Evolutionary conservation across 192 early-diverging fungal species (phyloP), one percentile per base, ranked within the genome.

Genomic region (Rhizoclosmatium sp.): DNA sequence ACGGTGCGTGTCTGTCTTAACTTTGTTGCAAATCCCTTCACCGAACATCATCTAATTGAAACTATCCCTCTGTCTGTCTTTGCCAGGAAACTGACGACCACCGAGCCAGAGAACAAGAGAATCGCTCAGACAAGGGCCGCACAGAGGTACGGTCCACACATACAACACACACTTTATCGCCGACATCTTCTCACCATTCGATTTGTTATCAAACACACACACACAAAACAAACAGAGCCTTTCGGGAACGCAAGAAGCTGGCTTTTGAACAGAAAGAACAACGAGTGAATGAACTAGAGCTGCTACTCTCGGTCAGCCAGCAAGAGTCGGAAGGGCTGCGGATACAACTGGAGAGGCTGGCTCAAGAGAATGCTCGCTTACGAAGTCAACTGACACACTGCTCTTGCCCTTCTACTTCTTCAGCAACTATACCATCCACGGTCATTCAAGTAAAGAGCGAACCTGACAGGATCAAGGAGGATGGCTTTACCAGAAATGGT

Each of bases 121-220:
- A 78, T 71, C 42, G 76, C 76, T 7, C 76, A 78, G 47, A 78
- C 59, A 14, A 69, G 76, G 44, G 51, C 71, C 46, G n/a, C 71
- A 2, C 71, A 73, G 23, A 7, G 71, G 62, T 60, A 16, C 51
- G 1, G 31, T 31, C 31, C 31, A 31, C 31, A 31, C 31, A 31
- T 31, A 31, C 31, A 31, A 31, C 31, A 31, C 31, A 31, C 31
- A 31, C 31, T 31, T 31, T 31, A 31, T 31, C 31, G 31, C 31
- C 31, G 31, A 31, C 31, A 31, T 65, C 40, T 65, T 65, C 31
- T n/a, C 31, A 39, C 31, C 10, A 39, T 0, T 39, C 64, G 12
- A 65, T 65, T 69, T 69, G 21, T 14, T 12, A 42, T 69, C 44
- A 69, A 69, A 41, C 31, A 31, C 31, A 31, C 31, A 31, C 31